Percentiles rank a stretch among this genome's conserved stretches.
Conservation (phyloP, 495 filamentous ascomycete genomes). For the Bombardia bombarda region DNA sequence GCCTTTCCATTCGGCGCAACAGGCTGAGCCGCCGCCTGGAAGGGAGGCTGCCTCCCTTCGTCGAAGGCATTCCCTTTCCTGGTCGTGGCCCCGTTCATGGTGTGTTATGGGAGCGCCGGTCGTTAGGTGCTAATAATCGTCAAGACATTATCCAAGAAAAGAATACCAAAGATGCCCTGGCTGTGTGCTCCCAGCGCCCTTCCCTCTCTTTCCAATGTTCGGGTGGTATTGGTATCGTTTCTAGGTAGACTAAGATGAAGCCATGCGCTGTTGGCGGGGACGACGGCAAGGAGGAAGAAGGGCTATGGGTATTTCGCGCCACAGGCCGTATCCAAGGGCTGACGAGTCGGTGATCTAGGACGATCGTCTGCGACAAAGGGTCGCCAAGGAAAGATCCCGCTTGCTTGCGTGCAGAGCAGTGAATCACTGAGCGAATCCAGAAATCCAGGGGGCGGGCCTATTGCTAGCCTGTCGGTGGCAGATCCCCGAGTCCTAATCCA, state of each 20-base stretch:
- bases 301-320: too few species aligned
- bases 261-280: conserved; percentile 3
- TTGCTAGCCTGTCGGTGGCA: too few species aligned
- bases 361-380: not conserved
- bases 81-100: conserved; percentile 16
- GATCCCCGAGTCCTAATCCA: too few species aligned
- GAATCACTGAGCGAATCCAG: not conserved
- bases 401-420: not conserved
- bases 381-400: not conserved
- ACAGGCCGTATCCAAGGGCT: too few species aligned
- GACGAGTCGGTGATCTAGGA: not conserved
- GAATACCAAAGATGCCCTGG: conserved; percentile 1
- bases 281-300: too few species aligned
- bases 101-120: not conserved
- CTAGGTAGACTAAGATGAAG: not conserved
- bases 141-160: conserved; percentile 18
- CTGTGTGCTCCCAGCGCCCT: not conserved
- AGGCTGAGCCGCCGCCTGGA: too few species aligned
- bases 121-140: conserved; percentile 7
- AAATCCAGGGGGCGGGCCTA: not conserved
- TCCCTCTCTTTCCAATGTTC: conserved; percentile 1
- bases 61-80: conserved; percentile 11
- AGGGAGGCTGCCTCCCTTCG: conserved; percentile 2
- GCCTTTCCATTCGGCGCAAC: conserved; percentile 24
- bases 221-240: not conserved